phyloP scores from a whole-genome alignment of 352 stramenopile genomes.

The Globisporangium uncinulatum region DNA sequence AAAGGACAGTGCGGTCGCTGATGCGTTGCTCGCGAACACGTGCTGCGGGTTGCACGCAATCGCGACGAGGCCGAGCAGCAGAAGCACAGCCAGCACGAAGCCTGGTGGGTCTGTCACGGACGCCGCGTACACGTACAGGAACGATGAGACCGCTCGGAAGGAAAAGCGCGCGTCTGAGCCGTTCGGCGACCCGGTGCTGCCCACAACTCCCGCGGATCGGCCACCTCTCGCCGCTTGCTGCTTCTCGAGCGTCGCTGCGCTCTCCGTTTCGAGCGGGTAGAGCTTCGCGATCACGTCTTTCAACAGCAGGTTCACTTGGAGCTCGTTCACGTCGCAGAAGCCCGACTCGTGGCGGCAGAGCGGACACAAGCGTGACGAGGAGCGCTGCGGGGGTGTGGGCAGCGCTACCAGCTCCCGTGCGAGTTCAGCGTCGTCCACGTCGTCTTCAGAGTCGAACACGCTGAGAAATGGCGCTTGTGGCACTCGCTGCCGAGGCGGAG shows the following conservation, averaged over 20 bases:
- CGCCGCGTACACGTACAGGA: slow-evolving; percentile 64
- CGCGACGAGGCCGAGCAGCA: slow-evolving; percentile 54
- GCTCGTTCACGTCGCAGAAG: slow-evolving; percentile 18
- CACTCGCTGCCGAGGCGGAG: not conserved
- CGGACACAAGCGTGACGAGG: slow-evolving; percentile 40
- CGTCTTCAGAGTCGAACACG: not conserved
- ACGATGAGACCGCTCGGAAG: slow-evolving; percentile 59
- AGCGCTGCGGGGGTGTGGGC: not conserved
- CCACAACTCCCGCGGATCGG: not conserved
- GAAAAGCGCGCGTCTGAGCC: slow-evolving; percentile 14
- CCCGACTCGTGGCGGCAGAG: slow-evolving; percentile 47
- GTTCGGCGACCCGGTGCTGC: slow-evolving; percentile 1
- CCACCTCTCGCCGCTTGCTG: slow-evolving; percentile 17
- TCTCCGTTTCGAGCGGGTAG: slow-evolving; percentile 42
- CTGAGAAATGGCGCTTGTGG: not conserved
- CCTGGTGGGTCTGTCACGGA: slow-evolving; percentile 65
- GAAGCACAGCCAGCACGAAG: slow-evolving; percentile 66
- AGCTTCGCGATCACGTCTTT: slow-evolving; percentile 51
- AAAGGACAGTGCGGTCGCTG: slow-evolving; percentile 27
- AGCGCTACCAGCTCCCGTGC: not conserved
- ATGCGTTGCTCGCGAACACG: slow-evolving; percentile 28
- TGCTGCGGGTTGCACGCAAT: slow-evolving; percentile 58
- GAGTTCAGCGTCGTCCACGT: not conserved
- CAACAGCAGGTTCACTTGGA: slow-evolving; percentile 66
- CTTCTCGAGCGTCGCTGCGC: slow-evolving; percentile 38